These are phyloP conservation scores for Trametes polyzona DNA, from an alignment of 1,284 basidiomycete genomes.

Conservation along the genomic window DNA sequence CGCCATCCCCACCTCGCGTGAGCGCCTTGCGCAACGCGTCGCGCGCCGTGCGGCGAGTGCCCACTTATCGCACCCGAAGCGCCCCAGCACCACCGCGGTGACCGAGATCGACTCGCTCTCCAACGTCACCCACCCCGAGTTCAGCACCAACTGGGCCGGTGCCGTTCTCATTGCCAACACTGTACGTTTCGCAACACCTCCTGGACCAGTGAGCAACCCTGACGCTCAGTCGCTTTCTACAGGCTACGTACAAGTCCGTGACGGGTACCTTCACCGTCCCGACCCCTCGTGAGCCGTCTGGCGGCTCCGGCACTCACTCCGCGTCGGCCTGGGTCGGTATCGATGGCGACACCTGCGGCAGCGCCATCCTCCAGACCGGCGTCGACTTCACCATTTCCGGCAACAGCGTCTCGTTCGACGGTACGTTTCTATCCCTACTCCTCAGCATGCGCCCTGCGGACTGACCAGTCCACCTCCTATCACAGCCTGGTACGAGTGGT, in stretches of 20 bases:
- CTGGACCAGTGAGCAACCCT: neutral
- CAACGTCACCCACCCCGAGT: slow-evolving; percentile 27
- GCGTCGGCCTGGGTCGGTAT: slow-evolving; percentile 33
- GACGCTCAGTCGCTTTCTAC: neutral
- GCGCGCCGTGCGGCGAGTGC: slow-evolving; percentile 19
- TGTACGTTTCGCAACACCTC: slow-evolving; percentile 16
- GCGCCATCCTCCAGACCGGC: slow-evolving; percentile 30
- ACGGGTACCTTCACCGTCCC: slow-evolving; percentile 39
- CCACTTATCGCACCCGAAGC: slow-evolving; percentile 23
- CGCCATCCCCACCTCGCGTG: slow-evolving; percentile 24
- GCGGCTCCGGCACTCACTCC: slow-evolving; percentile 30
- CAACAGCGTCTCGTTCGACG: slow-evolving; percentile 29
- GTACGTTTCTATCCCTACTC: slow-evolving; percentile 12
- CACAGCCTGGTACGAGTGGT: slow-evolving; percentile 46
- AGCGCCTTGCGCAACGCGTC: slow-evolving; percentile 25
- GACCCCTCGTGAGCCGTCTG: slow-evolving; percentile 30
- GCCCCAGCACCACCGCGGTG: neutral
- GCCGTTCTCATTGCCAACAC: slow-evolving; percentile 26
- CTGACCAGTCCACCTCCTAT: neutral
- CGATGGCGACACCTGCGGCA: slow-evolving; percentile 26
- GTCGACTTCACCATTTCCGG: slow-evolving; percentile 36
- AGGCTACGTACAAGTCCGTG: slow-evolving; percentile 35
- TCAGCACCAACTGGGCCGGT: slow-evolving; percentile 35
- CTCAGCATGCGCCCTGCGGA: neutral
- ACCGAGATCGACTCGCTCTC: slow-evolving; percentile 3